A percentile compares a stretch with the other conserved stretches of the same genome.
These are phyloP conservation scores for Coffea canephora DNA, from an alignment of 257 asterid genomes.

Conservation along the genomic window DNA sequence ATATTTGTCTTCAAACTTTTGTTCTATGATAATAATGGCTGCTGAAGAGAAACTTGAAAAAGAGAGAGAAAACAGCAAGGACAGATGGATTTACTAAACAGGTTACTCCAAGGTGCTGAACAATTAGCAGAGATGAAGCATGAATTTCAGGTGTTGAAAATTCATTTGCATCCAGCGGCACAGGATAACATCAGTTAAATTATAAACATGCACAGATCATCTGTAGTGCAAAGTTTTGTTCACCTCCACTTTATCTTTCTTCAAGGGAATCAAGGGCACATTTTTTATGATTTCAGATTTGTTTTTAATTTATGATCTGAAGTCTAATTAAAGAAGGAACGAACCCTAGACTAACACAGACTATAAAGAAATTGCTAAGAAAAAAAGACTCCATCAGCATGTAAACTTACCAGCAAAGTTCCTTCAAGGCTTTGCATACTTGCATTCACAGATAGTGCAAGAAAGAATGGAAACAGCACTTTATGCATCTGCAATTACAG, in stretches of 20 bases:
- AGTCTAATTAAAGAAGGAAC: neutral
- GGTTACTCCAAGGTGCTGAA: neutral
- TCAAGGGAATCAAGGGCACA: neutral
- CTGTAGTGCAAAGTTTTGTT: neutral
- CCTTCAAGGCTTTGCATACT: slow-evolving; percentile 97
- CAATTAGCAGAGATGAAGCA: neutral
- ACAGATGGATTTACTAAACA: too few relatives aligned
- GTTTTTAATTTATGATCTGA: neutral
- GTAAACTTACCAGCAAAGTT: slow-evolving; percentile 60
- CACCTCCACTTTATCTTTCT: neutral
- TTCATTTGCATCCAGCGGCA: neutral
- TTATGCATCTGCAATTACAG: slow-evolving; percentile 76
- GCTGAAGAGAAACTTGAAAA: neutral
- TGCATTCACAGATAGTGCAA: slow-evolving; percentile 77
- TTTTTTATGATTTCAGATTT: too few relatives aligned
- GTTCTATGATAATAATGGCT: neutral
- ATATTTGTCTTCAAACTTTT: neutral
- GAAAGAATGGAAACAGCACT: slow-evolving; percentile 79
- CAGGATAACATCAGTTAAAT: neutral
- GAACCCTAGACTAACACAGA: neutral
- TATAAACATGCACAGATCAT: too few relatives aligned
- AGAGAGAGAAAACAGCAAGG: neutral
- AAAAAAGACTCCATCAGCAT: neutral
- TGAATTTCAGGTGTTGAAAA: neutral
- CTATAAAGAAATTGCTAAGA: neutral